Conservation (phyloP, 1,284 basidiomycete species). For the Vanrija pseudolonga region DNA sequence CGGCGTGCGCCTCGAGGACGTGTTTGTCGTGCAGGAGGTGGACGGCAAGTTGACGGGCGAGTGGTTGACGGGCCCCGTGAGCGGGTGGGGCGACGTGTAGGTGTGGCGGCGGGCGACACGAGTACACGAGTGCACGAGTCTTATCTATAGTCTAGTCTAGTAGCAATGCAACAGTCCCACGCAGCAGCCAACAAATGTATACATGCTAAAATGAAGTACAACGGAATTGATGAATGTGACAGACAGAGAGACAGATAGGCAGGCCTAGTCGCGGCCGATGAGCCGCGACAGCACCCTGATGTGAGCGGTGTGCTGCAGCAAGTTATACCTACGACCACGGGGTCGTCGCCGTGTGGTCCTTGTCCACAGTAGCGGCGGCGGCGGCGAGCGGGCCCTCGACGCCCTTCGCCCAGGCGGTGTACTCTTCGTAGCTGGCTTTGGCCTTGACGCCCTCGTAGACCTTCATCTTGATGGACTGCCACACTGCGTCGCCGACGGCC, state of each 20-base stretch:
- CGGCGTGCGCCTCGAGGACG: conserved; percentile 76
- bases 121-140: too few species aligned
- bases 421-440: conserved; percentile 71
- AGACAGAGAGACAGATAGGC: too few species aligned
- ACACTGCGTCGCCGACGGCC: conserved; percentile 60
- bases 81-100: conserved; percentile 35
- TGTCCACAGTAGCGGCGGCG: background rate
- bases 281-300: too few species aligned
- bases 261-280: too few species aligned
- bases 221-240: too few species aligned
- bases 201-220: too few species aligned
- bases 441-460: conserved; percentile 81
- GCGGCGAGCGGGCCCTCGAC: background rate
- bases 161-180: too few species aligned
- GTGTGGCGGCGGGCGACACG: too few species aligned
- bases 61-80: conserved; percentile 42
- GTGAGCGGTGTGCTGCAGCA: too few species aligned
- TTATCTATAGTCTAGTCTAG: too few species aligned
- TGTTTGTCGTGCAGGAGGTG: conserved; percentile 63
- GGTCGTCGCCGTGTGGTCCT: background rate
- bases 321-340: too few species aligned
- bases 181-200: too few species aligned
- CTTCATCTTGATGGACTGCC: conserved; percentile 70
- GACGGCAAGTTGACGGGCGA: conserved; percentile 42
- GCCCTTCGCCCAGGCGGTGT: conserved; percentile 29